Conservation (phyloP, 1,139 yeast species). For the Candida neerlandica region DNA sequence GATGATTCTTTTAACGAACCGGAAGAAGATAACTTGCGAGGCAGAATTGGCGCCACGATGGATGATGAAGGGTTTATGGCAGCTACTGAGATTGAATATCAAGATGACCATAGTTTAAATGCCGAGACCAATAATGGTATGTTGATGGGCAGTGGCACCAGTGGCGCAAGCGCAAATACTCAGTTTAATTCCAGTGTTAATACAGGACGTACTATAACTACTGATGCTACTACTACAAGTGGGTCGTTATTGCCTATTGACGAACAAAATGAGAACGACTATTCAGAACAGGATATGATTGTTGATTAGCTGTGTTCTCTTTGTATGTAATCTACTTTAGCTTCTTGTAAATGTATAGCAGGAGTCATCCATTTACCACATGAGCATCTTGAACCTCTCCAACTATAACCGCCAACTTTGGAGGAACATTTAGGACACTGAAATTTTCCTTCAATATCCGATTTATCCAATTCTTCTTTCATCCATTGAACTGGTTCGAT, state of each 20-base stretch:
- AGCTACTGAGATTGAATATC: slow-evolving; percentile 55
- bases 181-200: slow-evolving; percentile 17
- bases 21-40: slow-evolving; percentile 11
- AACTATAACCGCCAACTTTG: slow-evolving; percentile 87
- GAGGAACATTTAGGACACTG: slow-evolving; percentile 80
- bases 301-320: slow-evolving; percentile 11
- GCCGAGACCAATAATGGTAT: slow-evolving; percentile 20
- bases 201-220: slow-evolving; percentile 23
- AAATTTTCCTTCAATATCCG: slow-evolving; percentile 82
- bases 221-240: slow-evolving; percentile 23
- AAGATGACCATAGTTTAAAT: slow-evolving; percentile 50
- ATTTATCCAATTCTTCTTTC: slow-evolving; percentile 71
- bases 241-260: slow-evolving; percentile 15
- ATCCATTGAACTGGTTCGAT: slow-evolving; percentile 91
- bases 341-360: slow-evolving; percentile 77
- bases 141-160: slow-evolving; percentile 23
- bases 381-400: slow-evolving; percentile 94
- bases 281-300: slow-evolving; percentile 50
- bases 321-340: slow-evolving; percentile 72
- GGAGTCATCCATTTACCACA: slow-evolving; percentile 98
- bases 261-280: slow-evolving; percentile 18
- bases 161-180: slow-evolving; percentile 14
- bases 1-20: slow-evolving; percentile 11
- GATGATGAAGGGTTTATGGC: slow-evolving; percentile 56
- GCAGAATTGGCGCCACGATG: slow-evolving; percentile 13